A percentile compares a stretch with the other conserved stretches of the same genome.
Conservation (phyloP, 2,329 filamentous ascomycete species). For the Nemania serpens region DNA sequence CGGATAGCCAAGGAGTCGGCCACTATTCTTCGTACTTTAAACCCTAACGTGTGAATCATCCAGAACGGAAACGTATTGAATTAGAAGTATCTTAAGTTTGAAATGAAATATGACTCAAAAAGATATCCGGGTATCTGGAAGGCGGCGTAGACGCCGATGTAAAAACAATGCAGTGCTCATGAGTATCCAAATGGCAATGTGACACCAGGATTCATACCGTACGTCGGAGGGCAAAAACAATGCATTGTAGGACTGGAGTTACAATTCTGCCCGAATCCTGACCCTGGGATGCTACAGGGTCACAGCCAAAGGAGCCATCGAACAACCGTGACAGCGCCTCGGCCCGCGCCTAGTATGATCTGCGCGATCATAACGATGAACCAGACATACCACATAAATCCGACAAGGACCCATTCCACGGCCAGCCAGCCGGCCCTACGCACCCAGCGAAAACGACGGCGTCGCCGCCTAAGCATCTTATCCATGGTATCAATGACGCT, state of each 20-base stretch:
- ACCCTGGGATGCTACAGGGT: neutral
- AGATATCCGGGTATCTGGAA: constrained; percentile 20
- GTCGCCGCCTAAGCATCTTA: constrained; percentile 71
- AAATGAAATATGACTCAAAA: neutral
- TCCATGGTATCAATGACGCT: constrained; percentile 78
- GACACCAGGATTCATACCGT: neutral
- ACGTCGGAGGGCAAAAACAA: neutral
- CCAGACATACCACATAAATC: constrained; percentile 95
- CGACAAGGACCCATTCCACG: constrained; percentile 86
- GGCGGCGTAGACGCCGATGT: neutral
- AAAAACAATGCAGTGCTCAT: neutral
- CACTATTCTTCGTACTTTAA: too few relatives aligned
- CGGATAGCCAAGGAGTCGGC: too few relatives aligned
- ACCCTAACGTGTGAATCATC: neutral
- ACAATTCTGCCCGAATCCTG: neutral
- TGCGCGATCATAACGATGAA: constrained; percentile 80
- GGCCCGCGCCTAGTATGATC: constrained; percentile 65
- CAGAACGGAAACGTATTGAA: constrained; percentile 13
- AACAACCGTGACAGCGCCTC: constrained; percentile 62
- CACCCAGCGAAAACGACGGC: constrained; percentile 72
- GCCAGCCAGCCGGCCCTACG: constrained; percentile 77
- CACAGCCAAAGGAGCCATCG: constrained; percentile 84
- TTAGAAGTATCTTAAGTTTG: constrained; percentile 8
- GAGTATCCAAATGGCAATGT: neutral
- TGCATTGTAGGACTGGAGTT: neutral